A percentile compares a stretch with the other conserved stretches of the same genome.
Evolutionary conservation across 306 rosid genomes (phyloP).

Genomic region (Astragalus membranaceus): DNA sequence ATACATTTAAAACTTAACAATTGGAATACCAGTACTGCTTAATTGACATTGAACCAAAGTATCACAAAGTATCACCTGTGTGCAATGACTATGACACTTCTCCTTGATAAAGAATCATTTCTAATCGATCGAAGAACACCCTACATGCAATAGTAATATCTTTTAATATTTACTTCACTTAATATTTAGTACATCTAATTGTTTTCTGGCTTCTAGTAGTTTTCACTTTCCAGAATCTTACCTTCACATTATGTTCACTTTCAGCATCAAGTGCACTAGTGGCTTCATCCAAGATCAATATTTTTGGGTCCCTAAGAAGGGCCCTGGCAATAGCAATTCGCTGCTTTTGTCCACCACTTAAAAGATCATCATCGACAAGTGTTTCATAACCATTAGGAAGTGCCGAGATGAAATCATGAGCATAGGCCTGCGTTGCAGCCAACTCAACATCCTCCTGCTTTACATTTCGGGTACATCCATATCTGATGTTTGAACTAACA

Average conservation of each 20-base stretch:
- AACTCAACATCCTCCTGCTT: conserved; percentile 71
- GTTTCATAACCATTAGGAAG: conserved; percentile 86
- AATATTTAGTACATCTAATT: conserved; percentile 3
- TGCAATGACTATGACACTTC: conserved; percentile 84
- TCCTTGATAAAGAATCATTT: conserved; percentile 51
- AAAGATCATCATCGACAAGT: conserved; percentile 83
- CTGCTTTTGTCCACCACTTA: conserved; percentile 98
- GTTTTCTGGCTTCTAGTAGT: neutral
- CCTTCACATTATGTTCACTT: conserved; percentile 89
- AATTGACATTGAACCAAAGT: neutral
- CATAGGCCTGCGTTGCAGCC: conserved; percentile 97
- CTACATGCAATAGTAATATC: conserved; percentile 35
- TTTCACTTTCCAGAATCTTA: conserved; percentile 21
- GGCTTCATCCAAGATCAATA: conserved; percentile 96
- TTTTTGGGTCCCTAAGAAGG: conserved; percentile 81
- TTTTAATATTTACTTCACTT: neutral
- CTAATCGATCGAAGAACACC: conserved; percentile 84
- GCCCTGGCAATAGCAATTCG: conserved; percentile 96
- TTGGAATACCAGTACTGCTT: neutral
- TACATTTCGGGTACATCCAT: conserved; percentile 68
- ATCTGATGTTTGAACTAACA: conserved; percentile 77
- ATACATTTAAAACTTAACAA: conserved; percentile 4
- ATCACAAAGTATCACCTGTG: conserved; percentile 59
- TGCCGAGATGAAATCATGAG: conserved; percentile 75
- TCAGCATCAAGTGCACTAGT: conserved; percentile 98